Evolutionary conservation across 2,329 filamentous ascomycete species (phyloP), one percentile per base, ranked within the genome.

Genomic region (Calonectria hongkongensis): DNA sequence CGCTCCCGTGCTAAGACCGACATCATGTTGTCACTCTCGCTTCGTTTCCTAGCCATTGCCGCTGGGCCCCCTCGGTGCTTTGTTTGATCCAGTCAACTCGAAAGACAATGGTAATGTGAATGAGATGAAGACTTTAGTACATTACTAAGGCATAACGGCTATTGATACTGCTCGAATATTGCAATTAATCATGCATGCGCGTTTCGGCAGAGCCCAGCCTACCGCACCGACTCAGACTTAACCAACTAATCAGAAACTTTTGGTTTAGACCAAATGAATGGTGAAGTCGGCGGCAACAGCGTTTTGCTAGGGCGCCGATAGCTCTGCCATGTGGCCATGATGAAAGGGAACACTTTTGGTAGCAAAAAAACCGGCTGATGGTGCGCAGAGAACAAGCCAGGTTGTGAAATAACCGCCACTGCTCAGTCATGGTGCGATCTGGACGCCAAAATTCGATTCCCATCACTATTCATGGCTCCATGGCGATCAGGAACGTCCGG

Each of bases 371-470:
- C 76, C 71, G 60, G 47, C 50, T 74, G 71, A 67, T 77, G 72
- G 75, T 72, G 54, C 33, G 47, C 48, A 67, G 56, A 72, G 65
- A 70, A 73, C 50, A 58, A 36, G 30, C 47, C 56, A 63, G 36
- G 70, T 67, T 71, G 68, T 74, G 70, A 71, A 69, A 72, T 66
- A 73, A 70, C 75, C 72, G 76, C 73, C 75, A 67, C 60, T 72
- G 62, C 70, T 70, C 69, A 71, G 56, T 51, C 60, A 64, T 77
- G 66, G 77, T 72, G 73, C 80, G 80, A 82, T 82, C 73, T 75
- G 70, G 76, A 73, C 75, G 79, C 80, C 77, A 80, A 81, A 81
- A 45, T 71, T 77, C 80, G 81, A 82, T 82, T 79, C 72, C 67
- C 77, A 71, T 72, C 72, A 75, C 74, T 70, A 69, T 58, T 75